phyloP scores from a whole-genome alignment of 768 basidiomycete species.

The Multifurca ochricompacta region DNA sequence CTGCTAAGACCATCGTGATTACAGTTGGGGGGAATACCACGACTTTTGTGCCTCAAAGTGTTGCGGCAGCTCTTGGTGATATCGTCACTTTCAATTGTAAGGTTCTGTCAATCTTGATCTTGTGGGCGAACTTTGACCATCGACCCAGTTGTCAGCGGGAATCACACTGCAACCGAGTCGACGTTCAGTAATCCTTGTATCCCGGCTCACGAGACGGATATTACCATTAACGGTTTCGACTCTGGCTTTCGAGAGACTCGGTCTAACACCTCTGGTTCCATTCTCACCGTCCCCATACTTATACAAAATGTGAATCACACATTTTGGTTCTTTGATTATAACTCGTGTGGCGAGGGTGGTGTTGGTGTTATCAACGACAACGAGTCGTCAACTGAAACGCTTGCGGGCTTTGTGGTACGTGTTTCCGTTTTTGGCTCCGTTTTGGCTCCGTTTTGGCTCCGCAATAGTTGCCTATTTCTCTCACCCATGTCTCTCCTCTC shows the following conservation, averaged over 20 bases:
- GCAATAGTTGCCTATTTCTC: conserved; percentile 5
- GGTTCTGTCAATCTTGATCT: conserved; percentile 12
- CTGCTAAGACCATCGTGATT: conserved; percentile 37
- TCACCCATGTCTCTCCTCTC: not conserved
- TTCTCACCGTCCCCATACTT: conserved; percentile 38
- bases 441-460: conserved; percentile 4
- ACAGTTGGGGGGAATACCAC: conserved; percentile 42
- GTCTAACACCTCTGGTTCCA: conserved; percentile 41
- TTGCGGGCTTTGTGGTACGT: conserved; percentile 39
- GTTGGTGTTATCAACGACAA: conserved; percentile 57
- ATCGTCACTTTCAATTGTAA: conserved; percentile 50
- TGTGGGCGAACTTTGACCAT: conserved; percentile 34
- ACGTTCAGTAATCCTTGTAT: conserved; percentile 48
- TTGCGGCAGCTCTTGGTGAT: conserved; percentile 42
- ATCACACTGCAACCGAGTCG: conserved; percentile 41
- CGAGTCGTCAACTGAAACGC: conserved; percentile 31
- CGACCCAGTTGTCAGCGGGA: conserved; percentile 33
- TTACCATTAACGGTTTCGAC: conserved; percentile 51
- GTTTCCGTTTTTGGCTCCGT: not conserved
- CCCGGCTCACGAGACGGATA: conserved; percentile 39
- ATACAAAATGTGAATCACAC: conserved; percentile 35
- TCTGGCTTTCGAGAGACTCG: conserved; percentile 42
- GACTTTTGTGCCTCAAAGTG: conserved; percentile 39
- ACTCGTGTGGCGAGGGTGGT: conserved; percentile 47
- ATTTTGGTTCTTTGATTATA: conserved; percentile 55